phyloP scores from a whole-genome alignment of 495 filamentous ascomycete species.

The Podospora conica region DNA sequence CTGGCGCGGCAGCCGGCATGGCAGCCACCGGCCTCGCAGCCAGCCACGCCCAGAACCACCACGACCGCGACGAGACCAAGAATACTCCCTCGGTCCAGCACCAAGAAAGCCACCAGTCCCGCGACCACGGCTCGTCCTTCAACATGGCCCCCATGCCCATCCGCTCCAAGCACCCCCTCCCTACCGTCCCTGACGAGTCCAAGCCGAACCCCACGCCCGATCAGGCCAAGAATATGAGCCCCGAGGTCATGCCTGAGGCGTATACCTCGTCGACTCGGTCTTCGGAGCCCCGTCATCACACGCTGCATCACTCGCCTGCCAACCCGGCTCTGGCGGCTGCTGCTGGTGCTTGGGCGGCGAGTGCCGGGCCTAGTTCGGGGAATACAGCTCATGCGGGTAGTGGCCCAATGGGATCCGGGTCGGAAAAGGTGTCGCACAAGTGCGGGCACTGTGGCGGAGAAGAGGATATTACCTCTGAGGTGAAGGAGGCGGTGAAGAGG shows the following conservation, averaged over 20 bases:
- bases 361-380: neutral
- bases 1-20: conserved; percentile 27
- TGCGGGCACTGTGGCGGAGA: conserved; percentile 31
- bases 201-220: conserved; percentile 1
- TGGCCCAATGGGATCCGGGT: neutral
- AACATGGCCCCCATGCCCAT: conserved; percentile 3
- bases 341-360: conserved; percentile 17
- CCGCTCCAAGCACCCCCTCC: neutral
- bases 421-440: conserved; percentile 22
- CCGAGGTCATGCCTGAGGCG: conserved; percentile 18
- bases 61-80: neutral
- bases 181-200: neutral
- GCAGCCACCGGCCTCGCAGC: conserved; percentile 6
- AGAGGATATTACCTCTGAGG: neutral
- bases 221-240: conserved; percentile 14
- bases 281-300: neutral
- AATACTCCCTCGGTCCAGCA: neutral
- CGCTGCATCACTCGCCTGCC: neutral
- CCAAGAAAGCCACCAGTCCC: neutral
- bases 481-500: neutral
- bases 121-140: neutral
- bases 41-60: neutral
- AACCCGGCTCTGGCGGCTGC: conserved; percentile 19
- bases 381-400: neutral
- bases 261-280: conserved; percentile 10